Base-by-base conservation (phyloP, 345 rosid genomes). In the Litchi chinensis region DNA sequence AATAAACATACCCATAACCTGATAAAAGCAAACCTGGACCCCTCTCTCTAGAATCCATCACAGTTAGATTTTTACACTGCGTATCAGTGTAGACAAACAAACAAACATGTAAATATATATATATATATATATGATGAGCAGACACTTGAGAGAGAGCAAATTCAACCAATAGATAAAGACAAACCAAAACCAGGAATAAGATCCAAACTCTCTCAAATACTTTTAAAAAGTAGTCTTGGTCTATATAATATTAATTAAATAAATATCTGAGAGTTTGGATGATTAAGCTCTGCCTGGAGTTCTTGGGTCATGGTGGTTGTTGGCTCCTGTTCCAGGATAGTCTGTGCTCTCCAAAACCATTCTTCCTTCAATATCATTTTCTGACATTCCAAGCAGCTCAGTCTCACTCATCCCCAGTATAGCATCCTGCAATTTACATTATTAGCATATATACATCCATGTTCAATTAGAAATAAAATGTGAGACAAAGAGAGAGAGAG, bases 281-380 rank as follows among this genome's bases (percentile, higher is more conserved):
- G 13, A 68, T 26, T 59, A 86, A 76, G 80, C 78, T 80, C 80
- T 79, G 24, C 88, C 88, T 1, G 95, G 91, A 28, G 90, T 70
- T 83, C 73, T 84, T 8, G 93, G 96, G 56, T 92, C 89, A 80
- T 89, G 96, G 79, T 85, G 85, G 79, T 86, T 84, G 86, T 92
- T 92, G 57, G 93, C 89, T 77, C 93, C 93, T 56, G 93, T 80
- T 57, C 91, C 96, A 52, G 96, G 90, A 80, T 92, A 92, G 75
- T 92, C 96, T 74, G 85, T 86, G 79, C 62, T 81, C 70, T 84
- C 89, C 67, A 88, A 18, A 21, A 79, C 88, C 90, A 88, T 87
- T 86, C 92, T 91, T 52, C 88, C 83, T 50, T 80, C 86, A 3
- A 75, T 69, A 21, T 57, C 44, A 46, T 54, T 74, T 77, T 72